phyloP scores from a whole-genome alignment of 192 early-diverging fungal genomes.

The Linnemannia zychae region DNA sequence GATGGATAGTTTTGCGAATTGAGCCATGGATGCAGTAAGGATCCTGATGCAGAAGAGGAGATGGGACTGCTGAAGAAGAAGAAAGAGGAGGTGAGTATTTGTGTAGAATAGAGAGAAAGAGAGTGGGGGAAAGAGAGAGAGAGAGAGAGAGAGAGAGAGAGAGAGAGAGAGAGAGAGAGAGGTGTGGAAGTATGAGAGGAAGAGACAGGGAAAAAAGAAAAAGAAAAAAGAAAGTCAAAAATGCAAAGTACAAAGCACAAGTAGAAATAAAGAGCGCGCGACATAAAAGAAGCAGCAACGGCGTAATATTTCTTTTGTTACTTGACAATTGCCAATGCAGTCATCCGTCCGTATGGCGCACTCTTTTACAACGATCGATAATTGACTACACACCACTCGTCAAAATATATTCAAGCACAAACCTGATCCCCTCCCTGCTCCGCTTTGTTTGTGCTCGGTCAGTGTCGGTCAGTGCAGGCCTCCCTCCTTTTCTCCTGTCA shows the following conservation, averaged over 20 bases:
- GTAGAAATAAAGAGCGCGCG: not conserved
- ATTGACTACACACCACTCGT: not conserved
- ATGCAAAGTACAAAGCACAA: not conserved
- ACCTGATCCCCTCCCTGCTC: not conserved
- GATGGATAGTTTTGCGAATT: slow-evolving; percentile 76
- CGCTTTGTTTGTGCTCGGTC: not conserved
- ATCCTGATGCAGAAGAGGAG: slow-evolving; percentile 69
- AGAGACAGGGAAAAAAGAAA: not conserved
- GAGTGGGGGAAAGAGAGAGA: not conserved
- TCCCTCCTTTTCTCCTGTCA: not conserved
- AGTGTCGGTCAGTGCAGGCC: not conserved
- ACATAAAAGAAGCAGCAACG: not conserved
- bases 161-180: not conserved
- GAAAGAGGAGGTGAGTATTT: not conserved
- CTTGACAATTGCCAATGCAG: not conserved
- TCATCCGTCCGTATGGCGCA: not conserved
- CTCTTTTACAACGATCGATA: not conserved
- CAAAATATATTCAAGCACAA: not conserved
- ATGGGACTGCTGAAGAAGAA: not conserved
- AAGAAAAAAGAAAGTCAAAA: not conserved
- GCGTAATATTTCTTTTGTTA: not conserved
- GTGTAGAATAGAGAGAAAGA: not conserved
- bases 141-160: not conserved
- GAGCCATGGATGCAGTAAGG: slow-evolving; percentile 17
- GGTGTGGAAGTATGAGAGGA: no score